Evolutionary conservation across 768 basidiomycete genomes (phyloP).

Genomic region (Dendrothele bispora): DNA sequence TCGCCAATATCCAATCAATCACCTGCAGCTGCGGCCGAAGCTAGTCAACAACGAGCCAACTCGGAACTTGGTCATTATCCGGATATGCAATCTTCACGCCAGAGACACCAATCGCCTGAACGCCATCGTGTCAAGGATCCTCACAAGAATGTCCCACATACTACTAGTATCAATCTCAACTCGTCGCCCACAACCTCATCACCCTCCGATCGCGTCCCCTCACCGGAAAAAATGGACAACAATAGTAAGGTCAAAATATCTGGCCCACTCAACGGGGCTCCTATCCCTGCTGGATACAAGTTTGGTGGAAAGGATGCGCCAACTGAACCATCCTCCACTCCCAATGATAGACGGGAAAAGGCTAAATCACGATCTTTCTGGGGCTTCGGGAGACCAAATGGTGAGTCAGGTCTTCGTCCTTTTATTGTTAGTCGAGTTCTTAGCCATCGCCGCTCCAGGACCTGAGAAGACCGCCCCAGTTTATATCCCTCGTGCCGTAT

Average conservation of each 20-base stretch:
- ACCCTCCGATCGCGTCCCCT: constrained; percentile 49
- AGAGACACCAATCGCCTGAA: constrained; percentile 53
- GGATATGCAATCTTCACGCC: constrained; percentile 47
- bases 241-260: constrained; percentile 83
- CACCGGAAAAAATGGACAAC: constrained; percentile 54
- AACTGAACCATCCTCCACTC: constrained; percentile 33
- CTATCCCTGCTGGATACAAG: constrained; percentile 87
- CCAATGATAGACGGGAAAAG: constrained; percentile 81
- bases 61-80: constrained; percentile 83
- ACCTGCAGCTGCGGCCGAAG: constrained; percentile 32
- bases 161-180: constrained; percentile 67
- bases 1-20: constrained; percentile 64
- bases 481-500: constrained; percentile 72
- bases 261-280: constrained; percentile 80
- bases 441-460: background rate
- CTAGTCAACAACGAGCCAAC: constrained; percentile 72
- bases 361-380: constrained; percentile 93
- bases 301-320: constrained; percentile 76
- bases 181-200: constrained; percentile 46
- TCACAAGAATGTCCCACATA: constrained; percentile 32
- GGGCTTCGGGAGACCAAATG: constrained; percentile 77
- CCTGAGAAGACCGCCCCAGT: no score
- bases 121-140: constrained; percentile 46
- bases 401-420: constrained; percentile 26
- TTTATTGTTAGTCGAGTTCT: background rate